A percentile compares a stretch with the other conserved stretches of the same genome.
These are phyloP conservation scores for Aspergillus neotritici DNA, from an alignment of 2,329 filamentous ascomycete genomes.

Conservation along the genomic window DNA sequence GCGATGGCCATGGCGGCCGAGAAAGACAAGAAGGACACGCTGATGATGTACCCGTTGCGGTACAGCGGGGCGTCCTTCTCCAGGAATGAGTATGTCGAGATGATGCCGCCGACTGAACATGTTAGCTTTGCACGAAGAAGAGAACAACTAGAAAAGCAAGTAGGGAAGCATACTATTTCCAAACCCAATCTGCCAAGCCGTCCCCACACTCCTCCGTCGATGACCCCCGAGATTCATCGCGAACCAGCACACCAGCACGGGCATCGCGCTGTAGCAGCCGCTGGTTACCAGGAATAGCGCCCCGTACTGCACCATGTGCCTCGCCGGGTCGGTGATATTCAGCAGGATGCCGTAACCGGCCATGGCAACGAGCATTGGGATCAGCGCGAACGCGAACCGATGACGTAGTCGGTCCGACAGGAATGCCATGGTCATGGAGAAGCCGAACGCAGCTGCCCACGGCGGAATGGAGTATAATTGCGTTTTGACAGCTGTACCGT, in stretches of 20 bases:
- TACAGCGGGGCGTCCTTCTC: constrained; percentile 13
- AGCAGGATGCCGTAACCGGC: constrained; percentile 71
- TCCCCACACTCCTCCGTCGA: constrained; percentile 62
- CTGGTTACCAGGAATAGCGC: constrained; percentile 75
- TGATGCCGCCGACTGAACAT: constrained; percentile 13
- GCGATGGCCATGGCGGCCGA: constrained; percentile 6
- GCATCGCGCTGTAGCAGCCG: constrained; percentile 78
- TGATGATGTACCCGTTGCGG: constrained; percentile 14
- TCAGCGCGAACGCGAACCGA: constrained; percentile 66
- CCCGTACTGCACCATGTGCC: constrained; percentile 63
- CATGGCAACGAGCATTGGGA: constrained; percentile 63
- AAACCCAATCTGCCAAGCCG: constrained; percentile 57
- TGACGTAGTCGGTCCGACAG: constrained; percentile 68
- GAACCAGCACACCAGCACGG: constrained; percentile 77
- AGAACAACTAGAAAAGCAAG: neutral
- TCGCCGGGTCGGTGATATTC: constrained; percentile 55
- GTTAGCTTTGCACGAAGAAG: neutral
- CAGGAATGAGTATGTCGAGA: constrained; percentile 15
- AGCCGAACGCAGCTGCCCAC: constrained; percentile 68
- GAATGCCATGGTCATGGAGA: constrained; percentile 68
- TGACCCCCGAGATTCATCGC: constrained; percentile 74
- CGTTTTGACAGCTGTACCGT: constrained; percentile 39
- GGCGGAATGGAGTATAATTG: constrained; percentile 50
- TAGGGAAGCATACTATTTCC: constrained; percentile 1
- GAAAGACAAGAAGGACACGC: constrained; percentile 12